A percentile compares a stretch with the other conserved stretches of the same genome.
Conservation (phyloP, 495 filamentous ascomycete species). For the Aspergillus homomorphus region DNA sequence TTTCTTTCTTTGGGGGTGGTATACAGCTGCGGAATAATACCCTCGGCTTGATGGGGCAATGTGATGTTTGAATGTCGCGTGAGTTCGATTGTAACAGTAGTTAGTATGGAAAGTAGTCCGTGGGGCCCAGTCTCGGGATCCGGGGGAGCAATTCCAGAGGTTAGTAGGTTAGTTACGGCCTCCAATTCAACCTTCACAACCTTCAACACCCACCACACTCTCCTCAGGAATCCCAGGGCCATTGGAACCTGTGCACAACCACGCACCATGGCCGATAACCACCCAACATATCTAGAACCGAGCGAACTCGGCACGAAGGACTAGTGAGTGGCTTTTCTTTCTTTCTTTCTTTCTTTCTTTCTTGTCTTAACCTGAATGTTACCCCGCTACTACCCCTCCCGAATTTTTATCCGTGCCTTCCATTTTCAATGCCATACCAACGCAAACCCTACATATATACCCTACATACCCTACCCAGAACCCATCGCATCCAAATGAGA, state of each 20-base stretch:
- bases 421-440: constrained; percentile 3
- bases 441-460: background rate
- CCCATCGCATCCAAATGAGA: constrained; percentile 1
- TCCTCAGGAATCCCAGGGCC: no score
- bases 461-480: background rate
- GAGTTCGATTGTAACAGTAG: no score
- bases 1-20: constrained; percentile 22
- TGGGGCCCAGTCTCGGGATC: background rate
- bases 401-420: background rate
- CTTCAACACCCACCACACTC: no score
- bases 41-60: background rate
- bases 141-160: background rate
- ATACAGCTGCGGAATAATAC: constrained; percentile 23
- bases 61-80: no score
- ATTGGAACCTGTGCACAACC: no score
- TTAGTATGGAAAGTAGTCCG: no score
- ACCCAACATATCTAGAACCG: constrained; percentile 45
- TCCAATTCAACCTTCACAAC: no score
- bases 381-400: background rate
- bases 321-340: constrained; percentile 49
- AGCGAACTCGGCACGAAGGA: constrained; percentile 55
- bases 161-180: background rate
- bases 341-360: no score
- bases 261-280: constrained; percentile 26
- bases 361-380: background rate